Conservation (phyloP, 2,329 filamentous ascomycete genomes). For the Talaromyces pinophilus region DNA sequence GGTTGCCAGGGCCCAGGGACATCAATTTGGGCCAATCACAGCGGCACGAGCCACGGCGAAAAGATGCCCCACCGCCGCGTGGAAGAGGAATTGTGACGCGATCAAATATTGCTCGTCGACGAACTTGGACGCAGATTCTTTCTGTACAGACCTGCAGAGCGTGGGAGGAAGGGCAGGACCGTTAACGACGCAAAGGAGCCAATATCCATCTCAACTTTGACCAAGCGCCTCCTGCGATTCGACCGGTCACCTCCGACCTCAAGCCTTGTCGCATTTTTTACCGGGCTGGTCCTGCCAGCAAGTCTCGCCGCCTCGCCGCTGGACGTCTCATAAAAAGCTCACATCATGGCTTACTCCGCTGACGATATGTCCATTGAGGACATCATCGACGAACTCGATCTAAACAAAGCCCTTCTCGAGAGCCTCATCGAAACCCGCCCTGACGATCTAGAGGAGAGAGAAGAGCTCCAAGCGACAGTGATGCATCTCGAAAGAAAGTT, state of each 20-base stretch:
- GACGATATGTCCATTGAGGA: conserved; percentile 27
- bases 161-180: background rate
- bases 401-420: conserved; percentile 35
- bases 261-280: conserved; percentile 3
- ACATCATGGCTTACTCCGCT: conserved; percentile 13
- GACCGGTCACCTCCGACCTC: background rate
- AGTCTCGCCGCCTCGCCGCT: background rate
- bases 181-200: background rate
- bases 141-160: background rate
- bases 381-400: conserved; percentile 36
- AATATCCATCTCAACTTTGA: background rate
- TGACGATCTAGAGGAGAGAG: conserved; percentile 29
- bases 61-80: conserved; percentile 7
- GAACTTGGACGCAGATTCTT: background rate
- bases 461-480: conserved; percentile 33
- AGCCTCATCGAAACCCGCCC: conserved; percentile 33
- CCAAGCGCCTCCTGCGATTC: background rate
- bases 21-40: background rate
- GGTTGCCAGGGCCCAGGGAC: conserved; percentile 1
- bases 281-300: background rate
- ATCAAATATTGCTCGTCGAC: background rate
- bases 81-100: background rate
- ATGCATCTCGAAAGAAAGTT: conserved; percentile 31
- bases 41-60: background rate
- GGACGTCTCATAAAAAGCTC: background rate